Evolutionary conservation across 2,329 filamentous ascomycete genomes (phyloP).

Genomic region (Diaporthe batatas): DNA sequence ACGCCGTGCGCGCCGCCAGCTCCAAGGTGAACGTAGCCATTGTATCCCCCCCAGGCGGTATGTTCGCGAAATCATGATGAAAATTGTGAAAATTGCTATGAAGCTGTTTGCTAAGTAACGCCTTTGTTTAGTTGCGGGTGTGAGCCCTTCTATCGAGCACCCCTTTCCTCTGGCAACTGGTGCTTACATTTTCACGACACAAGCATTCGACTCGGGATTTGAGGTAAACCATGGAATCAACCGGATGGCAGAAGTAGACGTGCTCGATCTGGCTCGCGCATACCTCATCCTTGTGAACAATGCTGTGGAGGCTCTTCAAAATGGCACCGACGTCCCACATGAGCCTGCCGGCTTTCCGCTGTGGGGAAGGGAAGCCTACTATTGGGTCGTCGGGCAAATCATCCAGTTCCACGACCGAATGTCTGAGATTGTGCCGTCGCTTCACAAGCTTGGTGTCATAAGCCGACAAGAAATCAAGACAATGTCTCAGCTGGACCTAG

Average conservation of each 20-base stretch:
- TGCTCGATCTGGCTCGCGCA: conserved; percentile 40
- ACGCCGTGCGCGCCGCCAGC: conserved; percentile 6
- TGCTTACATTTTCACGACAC: conserved; percentile 19
- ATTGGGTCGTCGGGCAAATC: conserved; percentile 24
- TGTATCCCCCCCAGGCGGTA: conserved; percentile 32
- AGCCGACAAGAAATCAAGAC: conserved; percentile 36
- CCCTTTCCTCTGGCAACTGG: conserved; percentile 34
- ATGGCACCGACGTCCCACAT: not conserved
- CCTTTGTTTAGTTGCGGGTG: not conserved
- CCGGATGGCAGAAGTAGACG: conserved; percentile 34
- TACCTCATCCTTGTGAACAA: conserved; percentile 41
- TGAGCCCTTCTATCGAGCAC: conserved; percentile 33
- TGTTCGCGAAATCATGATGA: not conserved
- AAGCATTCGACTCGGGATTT: conserved; percentile 39
- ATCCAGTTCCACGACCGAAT: conserved; percentile 10
- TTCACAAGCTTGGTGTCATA: conserved; percentile 37
- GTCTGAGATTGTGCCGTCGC: conserved; percentile 19
- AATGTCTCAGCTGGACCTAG: conserved; percentile 24
- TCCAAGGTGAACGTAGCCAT: conserved; percentile 42
- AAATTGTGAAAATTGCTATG: no score
- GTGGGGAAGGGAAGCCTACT: conserved; percentile 42
- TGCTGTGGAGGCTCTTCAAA: conserved; percentile 22
- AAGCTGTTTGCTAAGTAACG: not conserved
- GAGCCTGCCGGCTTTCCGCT: conserved; percentile 27
- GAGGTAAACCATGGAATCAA: conserved; percentile 40